These are phyloP conservation scores for Ensete glaucum DNA, from an alignment of 176 grass and related monocot genomes.

Conservation along the genomic window DNA sequence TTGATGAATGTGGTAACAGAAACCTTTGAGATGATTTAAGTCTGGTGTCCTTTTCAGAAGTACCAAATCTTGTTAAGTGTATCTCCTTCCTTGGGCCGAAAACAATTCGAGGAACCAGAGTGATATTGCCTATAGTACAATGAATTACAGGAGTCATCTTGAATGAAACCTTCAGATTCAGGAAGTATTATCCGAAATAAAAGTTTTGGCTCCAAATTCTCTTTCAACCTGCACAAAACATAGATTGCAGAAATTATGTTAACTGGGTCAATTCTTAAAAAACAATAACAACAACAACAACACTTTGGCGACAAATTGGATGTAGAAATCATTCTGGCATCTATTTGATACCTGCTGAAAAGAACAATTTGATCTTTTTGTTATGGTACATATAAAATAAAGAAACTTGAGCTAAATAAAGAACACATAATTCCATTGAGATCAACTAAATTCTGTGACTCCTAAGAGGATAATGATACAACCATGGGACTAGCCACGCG, in stretches of 20 bases:
- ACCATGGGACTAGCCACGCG: background rate
- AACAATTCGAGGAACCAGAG: conserved; percentile 51
- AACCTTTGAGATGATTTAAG: conserved; percentile 23
- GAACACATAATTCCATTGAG: background rate
- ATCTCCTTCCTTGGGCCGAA: conserved; percentile 38
- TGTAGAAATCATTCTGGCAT: background rate
- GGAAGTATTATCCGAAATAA: background rate
- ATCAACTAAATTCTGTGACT: background rate
- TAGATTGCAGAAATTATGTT: background rate
- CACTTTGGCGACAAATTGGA: background rate
- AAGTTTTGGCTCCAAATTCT: background rate
- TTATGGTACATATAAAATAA: background rate
- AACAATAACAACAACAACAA: background rate
- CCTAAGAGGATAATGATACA: background rate
- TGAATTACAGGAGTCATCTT: conserved; percentile 69
- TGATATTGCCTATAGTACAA: conserved; percentile 62
- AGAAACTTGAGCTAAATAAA: background rate
- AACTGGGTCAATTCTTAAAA: background rate
- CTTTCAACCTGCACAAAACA: background rate
- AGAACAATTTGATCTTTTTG: background rate
- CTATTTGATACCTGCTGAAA: background rate
- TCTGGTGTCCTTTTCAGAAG: conserved; percentile 34
- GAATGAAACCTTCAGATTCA: conserved; percentile 8
- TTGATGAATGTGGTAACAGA: conserved; percentile 41
- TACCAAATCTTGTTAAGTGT: conserved; percentile 39